These are phyloP conservation scores for Orbilia blumenaviensis DNA, from an alignment of 2,329 filamentous ascomycete genomes.

Conservation along the genomic window DNA sequence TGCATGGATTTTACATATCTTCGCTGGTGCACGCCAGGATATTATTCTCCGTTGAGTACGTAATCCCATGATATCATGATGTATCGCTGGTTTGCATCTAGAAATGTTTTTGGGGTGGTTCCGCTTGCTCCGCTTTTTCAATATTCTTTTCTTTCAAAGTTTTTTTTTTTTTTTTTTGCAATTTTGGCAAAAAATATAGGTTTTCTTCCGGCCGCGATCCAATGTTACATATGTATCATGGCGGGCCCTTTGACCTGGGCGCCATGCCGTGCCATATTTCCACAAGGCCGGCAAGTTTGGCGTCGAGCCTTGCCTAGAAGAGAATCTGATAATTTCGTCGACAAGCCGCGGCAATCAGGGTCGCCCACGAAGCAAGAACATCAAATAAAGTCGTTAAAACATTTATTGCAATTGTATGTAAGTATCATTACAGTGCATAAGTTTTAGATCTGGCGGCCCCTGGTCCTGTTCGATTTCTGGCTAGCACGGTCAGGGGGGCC, in stretches of 20 bases:
- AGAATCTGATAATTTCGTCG: slow-evolving; percentile 10
- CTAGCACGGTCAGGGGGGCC: not conserved
- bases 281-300: not conserved
- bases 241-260: not conserved
- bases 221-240: not conserved
- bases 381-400: not conserved
- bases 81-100: not conserved
- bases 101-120: no score
- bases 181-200: slow-evolving; percentile 7
- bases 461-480: not conserved
- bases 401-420: no score
- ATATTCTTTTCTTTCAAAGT: no score
- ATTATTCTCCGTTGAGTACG: slow-evolving; percentile 2
- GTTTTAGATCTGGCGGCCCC: slow-evolving; percentile 31
- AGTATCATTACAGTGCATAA: no score
- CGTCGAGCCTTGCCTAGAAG: slow-evolving; percentile 21
- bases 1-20: slow-evolving; percentile 2
- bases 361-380: slow-evolving; percentile 13
- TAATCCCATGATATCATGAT: slow-evolving; percentile 17
- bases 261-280: not conserved
- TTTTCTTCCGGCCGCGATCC: slow-evolving; percentile 23
- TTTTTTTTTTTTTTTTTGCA: no score
- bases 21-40: not conserved
- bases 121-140: no score
- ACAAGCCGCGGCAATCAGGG: slow-evolving; percentile 37